phyloP scores from a whole-genome alignment of 805 yeast species.

The Debaryomyces hansenii region DNA sequence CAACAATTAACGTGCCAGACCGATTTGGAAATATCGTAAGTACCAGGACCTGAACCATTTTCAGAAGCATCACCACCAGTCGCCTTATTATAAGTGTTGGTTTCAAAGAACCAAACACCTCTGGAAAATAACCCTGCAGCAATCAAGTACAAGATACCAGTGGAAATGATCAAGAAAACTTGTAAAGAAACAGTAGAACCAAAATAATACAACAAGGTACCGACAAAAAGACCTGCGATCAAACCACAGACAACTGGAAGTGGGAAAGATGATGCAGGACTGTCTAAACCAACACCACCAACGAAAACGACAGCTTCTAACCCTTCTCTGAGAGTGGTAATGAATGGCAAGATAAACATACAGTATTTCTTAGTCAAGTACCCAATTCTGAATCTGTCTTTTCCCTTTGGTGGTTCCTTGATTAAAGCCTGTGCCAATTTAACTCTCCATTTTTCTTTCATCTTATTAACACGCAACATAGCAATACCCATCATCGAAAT shows the following conservation, averaged over 20 bases:
- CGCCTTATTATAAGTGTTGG: constrained; percentile 55
- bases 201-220: constrained; percentile 72
- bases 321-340: constrained; percentile 95
- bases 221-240: constrained; percentile 72
- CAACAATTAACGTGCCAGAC: constrained; percentile 99
- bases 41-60: constrained; percentile 91
- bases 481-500: constrained; percentile 95
- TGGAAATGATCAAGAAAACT: constrained; percentile 81
- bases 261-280: constrained; percentile 68
- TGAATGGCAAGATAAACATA: constrained; percentile 85
- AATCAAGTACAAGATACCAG: constrained; percentile 84
- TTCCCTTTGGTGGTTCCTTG: constrained; percentile 50
- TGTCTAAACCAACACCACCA: constrained; percentile 43
- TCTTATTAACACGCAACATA: constrained; percentile 91
- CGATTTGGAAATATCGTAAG: constrained; percentile 73
- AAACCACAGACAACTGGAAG: constrained; percentile 90
- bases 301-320: constrained; percentile 51
- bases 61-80: constrained; percentile 97
- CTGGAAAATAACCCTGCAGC: constrained; percentile 92
- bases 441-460: constrained; percentile 96
- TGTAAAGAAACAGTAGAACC: constrained; percentile 85
- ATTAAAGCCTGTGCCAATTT: constrained; percentile 86
- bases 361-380: constrained; percentile 63
- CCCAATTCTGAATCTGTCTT: constrained; percentile 45
- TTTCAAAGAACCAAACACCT: constrained; percentile 89